Evolutionary conservation across 2,329 filamentous ascomycete genomes (phyloP).

Genomic region (Akanthomyces dipterigenus): DNA sequence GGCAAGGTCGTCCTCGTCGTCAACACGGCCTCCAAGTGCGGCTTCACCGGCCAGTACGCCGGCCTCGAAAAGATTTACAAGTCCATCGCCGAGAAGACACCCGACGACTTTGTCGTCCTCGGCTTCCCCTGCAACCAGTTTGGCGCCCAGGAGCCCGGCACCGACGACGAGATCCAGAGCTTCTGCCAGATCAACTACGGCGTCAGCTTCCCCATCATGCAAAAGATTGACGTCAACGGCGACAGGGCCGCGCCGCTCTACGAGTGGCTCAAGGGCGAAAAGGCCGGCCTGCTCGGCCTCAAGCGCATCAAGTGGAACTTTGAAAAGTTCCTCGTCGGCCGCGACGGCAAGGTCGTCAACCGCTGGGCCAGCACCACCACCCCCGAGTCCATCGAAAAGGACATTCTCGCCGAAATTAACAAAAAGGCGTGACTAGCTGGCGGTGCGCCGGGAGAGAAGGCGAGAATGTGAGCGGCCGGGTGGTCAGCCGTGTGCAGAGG

Average conservation of each 20-base stretch:
- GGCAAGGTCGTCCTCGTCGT: slow-evolving; percentile 94
- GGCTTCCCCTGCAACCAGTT: slow-evolving; percentile 99
- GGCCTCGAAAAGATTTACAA: slow-evolving; percentile 91
- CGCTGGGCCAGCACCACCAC: slow-evolving; percentile 86
- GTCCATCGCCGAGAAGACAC: slow-evolving; percentile 59
- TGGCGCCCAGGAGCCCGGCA: slow-evolving; percentile 79
- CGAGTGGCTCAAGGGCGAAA: slow-evolving; percentile 65
- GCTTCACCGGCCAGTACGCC: slow-evolving; percentile 93
- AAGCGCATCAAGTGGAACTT: slow-evolving; percentile 99
- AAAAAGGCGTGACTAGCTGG: slow-evolving; percentile 29
- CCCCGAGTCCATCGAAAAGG: slow-evolving; percentile 70
- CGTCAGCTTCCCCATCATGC: slow-evolving; percentile 83
- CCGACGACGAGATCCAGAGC: slow-evolving; percentile 69
- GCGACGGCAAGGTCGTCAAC: slow-evolving; percentile 76
- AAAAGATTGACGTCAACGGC: slow-evolving; percentile 93
- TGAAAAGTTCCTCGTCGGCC: slow-evolving; percentile 90
- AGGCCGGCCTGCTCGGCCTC: slow-evolving; percentile 78
- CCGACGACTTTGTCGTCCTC: slow-evolving; percentile 74
- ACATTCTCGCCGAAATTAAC: slow-evolving; percentile 68
- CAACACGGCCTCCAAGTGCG: slow-evolving; percentile 98
- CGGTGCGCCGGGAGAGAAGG: neutral
- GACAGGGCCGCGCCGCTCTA: slow-evolving; percentile 71
- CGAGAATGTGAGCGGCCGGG: neutral
- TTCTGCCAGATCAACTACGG: slow-evolving; percentile 92
- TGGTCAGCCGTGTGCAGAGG: neutral